Evolutionary conservation across 805 yeast species (phyloP).

Genomic region (Pachysolen tannophilus): DNA sequence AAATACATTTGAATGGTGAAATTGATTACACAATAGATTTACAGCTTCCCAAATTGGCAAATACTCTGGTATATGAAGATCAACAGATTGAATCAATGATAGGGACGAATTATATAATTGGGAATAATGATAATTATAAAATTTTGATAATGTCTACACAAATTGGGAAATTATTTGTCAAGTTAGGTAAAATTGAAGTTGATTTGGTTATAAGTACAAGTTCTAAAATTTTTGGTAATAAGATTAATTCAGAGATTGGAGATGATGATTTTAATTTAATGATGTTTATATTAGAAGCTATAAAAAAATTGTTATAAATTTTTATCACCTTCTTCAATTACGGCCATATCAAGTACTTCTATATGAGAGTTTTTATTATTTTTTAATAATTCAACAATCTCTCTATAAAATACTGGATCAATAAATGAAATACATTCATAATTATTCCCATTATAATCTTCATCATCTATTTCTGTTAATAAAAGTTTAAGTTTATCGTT

Average conservation of each 20-base stretch:
- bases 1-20: conserved; percentile 6
- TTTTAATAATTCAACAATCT: conserved; percentile 50
- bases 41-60: conserved; percentile 32
- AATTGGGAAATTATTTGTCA: conserved; percentile 19
- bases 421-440: conserved; percentile 62
- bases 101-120: conserved; percentile 3
- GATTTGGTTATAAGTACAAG: conserved; percentile 27
- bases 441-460: conserved; percentile 11
- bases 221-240: conserved; percentile 27
- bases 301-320: conserved; percentile 5
- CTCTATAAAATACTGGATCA: conserved; percentile 80
- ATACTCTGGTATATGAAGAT: no score
- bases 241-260: conserved; percentile 22
- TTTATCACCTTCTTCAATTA: conserved; percentile 50
- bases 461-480: conserved; percentile 9
- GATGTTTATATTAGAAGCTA: conserved; percentile 13
- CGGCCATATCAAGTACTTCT: conserved; percentile 87
- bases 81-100: conserved; percentile 4
- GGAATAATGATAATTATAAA: conserved; percentile 34
- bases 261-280: conserved; percentile 28
- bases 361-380: conserved; percentile 47
- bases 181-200: conserved; percentile 23
- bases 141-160: conserved; percentile 40
- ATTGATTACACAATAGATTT: conserved; percentile 6
- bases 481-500: conserved; percentile 21